Conservation (phyloP, 2,329 filamentous ascomycete genomes). For the Ophiosphaerella narmari region DNA sequence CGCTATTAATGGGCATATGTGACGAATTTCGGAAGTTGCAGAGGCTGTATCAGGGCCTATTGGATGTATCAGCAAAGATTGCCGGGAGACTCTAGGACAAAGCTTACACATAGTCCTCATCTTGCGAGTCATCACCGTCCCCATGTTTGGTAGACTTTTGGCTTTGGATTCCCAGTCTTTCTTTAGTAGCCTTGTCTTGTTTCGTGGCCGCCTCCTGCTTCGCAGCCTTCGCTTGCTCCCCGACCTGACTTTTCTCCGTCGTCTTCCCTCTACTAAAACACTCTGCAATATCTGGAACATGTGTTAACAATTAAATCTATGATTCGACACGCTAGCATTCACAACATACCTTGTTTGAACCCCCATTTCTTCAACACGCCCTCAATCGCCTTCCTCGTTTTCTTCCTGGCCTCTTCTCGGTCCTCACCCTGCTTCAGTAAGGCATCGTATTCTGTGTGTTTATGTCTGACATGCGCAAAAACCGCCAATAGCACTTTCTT, state of each 20-base stretch:
- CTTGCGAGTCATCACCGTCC: too few species aligned
- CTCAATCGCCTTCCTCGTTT: constrained; percentile 26
- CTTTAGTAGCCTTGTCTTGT: background rate
- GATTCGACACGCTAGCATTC: background rate
- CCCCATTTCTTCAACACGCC: constrained; percentile 32
- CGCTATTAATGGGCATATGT: too few species aligned
- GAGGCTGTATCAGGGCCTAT: too few species aligned
- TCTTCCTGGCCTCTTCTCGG: constrained; percentile 30
- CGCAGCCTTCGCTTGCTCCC: background rate
- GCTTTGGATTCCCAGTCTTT: background rate
- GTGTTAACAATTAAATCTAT: background rate
- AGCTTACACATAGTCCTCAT: too few species aligned
- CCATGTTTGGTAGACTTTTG: background rate
- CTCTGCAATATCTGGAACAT: background rate
- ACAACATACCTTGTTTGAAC: constrained; percentile 22
- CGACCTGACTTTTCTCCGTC: background rate
- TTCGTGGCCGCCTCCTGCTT: background rate
- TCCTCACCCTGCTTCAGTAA: constrained; percentile 26
- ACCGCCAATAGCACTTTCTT: constrained; percentile 54
- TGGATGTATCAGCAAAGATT: too few species aligned
- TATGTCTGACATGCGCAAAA: constrained; percentile 56
- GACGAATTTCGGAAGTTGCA: too few species aligned
- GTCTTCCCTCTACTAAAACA: background rate
- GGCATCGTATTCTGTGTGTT: constrained; percentile 55
- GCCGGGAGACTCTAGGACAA: too few species aligned